Conservation (phyloP, 2,329 filamentous ascomycete species). For the Alternaria ethzedia region DNA sequence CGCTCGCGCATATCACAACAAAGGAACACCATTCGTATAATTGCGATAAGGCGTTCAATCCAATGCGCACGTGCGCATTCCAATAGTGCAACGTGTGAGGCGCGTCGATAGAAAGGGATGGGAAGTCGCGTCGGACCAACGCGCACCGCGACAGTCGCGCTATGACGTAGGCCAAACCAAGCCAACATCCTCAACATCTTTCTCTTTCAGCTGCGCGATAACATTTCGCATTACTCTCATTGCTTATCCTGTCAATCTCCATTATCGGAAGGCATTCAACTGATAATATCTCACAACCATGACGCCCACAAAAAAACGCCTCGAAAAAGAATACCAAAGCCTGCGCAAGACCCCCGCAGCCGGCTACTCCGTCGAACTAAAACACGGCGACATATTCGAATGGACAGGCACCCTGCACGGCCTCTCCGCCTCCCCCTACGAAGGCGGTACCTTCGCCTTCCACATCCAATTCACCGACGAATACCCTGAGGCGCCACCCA, state of each 20-base stretch:
- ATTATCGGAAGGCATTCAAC: rapidly evolving
- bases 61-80: too few species aligned
- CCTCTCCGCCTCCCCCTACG: background rate
- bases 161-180: background rate
- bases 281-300: background rate
- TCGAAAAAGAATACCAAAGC: conserved; percentile 3
- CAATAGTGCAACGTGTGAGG: background rate
- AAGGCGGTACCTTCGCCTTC: background rate
- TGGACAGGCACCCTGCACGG: conserved; percentile 1
- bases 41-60: too few species aligned
- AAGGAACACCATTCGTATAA: too few species aligned
- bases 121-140: background rate
- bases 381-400: background rate
- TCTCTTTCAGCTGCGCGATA: background rate
- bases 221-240: too few species aligned
- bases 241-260: too few species aligned
- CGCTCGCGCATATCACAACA: background rate
- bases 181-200: background rate
- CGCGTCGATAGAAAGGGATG: background rate
- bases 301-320: background rate
- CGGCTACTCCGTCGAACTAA: background rate
- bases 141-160: background rate
- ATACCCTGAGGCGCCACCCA: conserved; percentile 2
- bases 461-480: conserved; percentile 6
- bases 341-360: background rate